Evolutionary conservation across 2,329 filamentous ascomycete genomes (phyloP).

Genomic region (Colletotrichum agaves): DNA sequence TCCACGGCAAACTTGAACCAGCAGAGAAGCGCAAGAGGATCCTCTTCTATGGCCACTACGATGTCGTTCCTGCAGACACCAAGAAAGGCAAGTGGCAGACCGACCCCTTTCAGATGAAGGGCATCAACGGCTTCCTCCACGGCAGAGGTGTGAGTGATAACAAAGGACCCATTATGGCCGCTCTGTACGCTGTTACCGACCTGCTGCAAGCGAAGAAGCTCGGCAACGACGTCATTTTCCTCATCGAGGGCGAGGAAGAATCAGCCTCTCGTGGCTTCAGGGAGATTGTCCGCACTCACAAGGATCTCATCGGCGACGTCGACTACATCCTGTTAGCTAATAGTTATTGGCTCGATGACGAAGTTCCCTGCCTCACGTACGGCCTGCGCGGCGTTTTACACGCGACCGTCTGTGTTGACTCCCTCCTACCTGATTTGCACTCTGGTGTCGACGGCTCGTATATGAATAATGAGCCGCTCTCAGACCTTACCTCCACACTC

Average conservation of each 20-base stretch:
- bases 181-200: slow-evolving; percentile 92
- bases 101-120: slow-evolving; percentile 90
- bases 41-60: slow-evolving; percentile 97
- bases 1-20: slow-evolving; percentile 78
- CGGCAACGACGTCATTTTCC: slow-evolving; percentile 88
- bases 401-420: slow-evolving; percentile 89
- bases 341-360: slow-evolving; percentile 98
- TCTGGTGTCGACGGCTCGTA: slow-evolving; percentile 96
- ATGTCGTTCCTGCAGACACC: slow-evolving; percentile 91
- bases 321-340: slow-evolving; percentile 97
- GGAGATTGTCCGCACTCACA: slow-evolving; percentile 81
- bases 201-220: slow-evolving; percentile 85
- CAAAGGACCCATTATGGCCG: slow-evolving; percentile 94
- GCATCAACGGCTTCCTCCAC: slow-evolving; percentile 92
- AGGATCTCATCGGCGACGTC: slow-evolving; percentile 85
- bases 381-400: slow-evolving; percentile 94
- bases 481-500: slow-evolving; percentile 87
- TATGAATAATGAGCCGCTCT: slow-evolving; percentile 89
- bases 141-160: slow-evolving; percentile 98
- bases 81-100: slow-evolving; percentile 85
- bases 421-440: slow-evolving; percentile 87
- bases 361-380: slow-evolving; percentile 94
- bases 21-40: slow-evolving; percentile 81
- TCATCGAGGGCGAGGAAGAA: slow-evolving; percentile 98
- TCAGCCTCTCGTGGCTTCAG: slow-evolving; percentile 92